Percentiles rank a stretch among this genome's conserved stretches.
Evolutionary conservation across 2,329 filamentous ascomycete genomes (phyloP).

Genomic region (Berkeleyomyces rouxiae): DNA sequence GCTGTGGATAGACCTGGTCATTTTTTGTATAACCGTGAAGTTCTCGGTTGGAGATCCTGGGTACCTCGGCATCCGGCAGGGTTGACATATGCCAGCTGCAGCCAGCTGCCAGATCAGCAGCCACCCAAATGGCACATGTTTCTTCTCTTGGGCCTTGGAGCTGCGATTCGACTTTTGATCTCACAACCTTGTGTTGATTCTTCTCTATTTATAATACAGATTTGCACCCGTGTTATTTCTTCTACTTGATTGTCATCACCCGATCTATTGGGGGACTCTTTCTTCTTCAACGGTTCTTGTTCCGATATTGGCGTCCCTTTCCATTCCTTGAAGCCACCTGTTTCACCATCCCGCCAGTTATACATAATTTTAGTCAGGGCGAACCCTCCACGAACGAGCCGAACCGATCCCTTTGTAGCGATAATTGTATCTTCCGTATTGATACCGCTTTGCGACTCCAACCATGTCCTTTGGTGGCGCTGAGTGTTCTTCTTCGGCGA

Average conservation of each 20-base stretch:
- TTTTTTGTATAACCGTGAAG: neutral
- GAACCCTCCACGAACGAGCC: neutral
- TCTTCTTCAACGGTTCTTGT: neutral
- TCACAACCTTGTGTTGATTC: neutral
- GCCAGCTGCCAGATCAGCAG: neutral
- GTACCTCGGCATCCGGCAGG: neutral
- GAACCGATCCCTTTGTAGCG: neutral
- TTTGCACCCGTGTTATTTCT: neutral
- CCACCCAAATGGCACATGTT: neutral
- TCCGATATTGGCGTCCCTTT: neutral
- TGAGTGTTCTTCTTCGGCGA: slow-evolving; percentile 91
- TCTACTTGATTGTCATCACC: neutral
- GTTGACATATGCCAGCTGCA: neutral
- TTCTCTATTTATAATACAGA: neutral
- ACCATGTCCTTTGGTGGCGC: slow-evolving; percentile 90
- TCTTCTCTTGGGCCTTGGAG: neutral
- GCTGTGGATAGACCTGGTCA: neutral
- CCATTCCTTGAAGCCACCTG: neutral
- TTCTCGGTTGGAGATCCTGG: neutral
- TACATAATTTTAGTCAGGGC: neutral
- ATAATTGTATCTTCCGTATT: slow-evolving; percentile 6
- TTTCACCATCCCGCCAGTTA: neutral
- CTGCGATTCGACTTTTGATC: neutral
- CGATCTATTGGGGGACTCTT: neutral
- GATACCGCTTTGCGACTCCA: slow-evolving; percentile 11